Conservation (phyloP, 1,139 yeast genomes). For the Candida glucosophila region DNA sequence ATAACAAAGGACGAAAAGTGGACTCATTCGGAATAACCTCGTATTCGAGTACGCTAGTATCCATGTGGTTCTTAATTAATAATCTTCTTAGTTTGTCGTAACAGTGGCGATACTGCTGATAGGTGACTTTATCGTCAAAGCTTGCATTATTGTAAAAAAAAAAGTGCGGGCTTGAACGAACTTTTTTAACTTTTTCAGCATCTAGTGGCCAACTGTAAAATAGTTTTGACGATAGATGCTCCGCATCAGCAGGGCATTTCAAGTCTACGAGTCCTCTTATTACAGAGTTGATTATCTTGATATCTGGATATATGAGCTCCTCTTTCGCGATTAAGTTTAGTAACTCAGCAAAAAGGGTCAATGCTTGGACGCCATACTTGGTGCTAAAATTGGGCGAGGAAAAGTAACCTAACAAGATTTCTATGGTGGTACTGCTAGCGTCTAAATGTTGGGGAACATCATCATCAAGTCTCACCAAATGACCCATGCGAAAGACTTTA, state of each 20-base stretch:
- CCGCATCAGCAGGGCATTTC: slow-evolving; percentile 8
- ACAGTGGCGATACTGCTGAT: slow-evolving; percentile 11
- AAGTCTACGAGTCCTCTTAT: slow-evolving; percentile 9
- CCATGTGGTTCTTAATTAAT: slow-evolving; percentile 6
- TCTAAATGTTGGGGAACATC: background rate
- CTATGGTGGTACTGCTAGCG: slow-evolving; percentile 7
- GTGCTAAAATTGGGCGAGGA: slow-evolving; percentile 2
- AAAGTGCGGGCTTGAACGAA: slow-evolving; percentile 5
- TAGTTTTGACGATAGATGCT: slow-evolving; percentile 4
- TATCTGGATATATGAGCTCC: slow-evolving; percentile 8
- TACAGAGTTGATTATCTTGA: slow-evolving; percentile 11
- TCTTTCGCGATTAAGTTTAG: slow-evolving; percentile 1
- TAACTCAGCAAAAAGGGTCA: background rate
- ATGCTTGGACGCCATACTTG: background rate
- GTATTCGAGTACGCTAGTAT: slow-evolving; percentile 3
- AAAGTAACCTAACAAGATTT: slow-evolving; percentile 8
- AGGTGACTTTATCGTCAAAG: slow-evolving; percentile 10
- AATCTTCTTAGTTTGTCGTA: slow-evolving; percentile 21
- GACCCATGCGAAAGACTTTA: slow-evolving; percentile 5
- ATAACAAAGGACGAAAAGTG: slow-evolving; percentile 18
- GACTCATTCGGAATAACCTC: slow-evolving; percentile 16
- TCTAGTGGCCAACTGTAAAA: slow-evolving; percentile 3
- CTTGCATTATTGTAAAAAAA: slow-evolving; percentile 11
- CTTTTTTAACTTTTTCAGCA: background rate
- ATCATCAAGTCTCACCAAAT: slow-evolving; percentile 1